Evolutionary conservation across 1,284 basidiomycete species (phyloP), one percentile per base, ranked within the genome.

Genomic region (Leccinum fuscescens): DNA sequence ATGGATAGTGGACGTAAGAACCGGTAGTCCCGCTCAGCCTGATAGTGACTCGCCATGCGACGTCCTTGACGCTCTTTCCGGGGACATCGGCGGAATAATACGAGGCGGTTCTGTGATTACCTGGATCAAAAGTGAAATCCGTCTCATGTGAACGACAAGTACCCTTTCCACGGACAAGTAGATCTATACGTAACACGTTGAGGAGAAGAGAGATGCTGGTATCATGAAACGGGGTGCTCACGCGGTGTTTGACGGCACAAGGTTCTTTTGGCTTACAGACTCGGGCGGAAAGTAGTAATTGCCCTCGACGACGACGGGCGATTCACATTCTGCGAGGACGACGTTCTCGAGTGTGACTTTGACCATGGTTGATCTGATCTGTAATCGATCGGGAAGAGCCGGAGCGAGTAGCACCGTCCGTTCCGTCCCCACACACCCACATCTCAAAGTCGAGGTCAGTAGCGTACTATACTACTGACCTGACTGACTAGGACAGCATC

Each of bases 241-340:
- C 81, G 74, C 78, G 0, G 85, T 88, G 44, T 72, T 65, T 1
- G 88, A 88, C 11, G 8, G 24, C 75, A 67, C 7, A 63, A 77
- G 77, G 7, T 77, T 60, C 1, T 72, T 70, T 33, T 68, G 76
- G 44, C 78, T 77, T 20, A 89, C 75, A 6, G 80, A 75, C 4
- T 76, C 69, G 0, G 83, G 82, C 4, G 88, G 86, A 68, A 89
- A 89, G 72, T 90, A 89, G 64, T 88, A 83, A 65, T 86, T 89
- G 7, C 79, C 80, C 67, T 89, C 87, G 55, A 89, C 78, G 5
- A 81, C 69, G 52, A 83, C 71, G 0, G 86, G 86, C 0, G 77
- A 72, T 61, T 78, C 73, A 8, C 80, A 81, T 53, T 88, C 80
- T 8, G 86, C 86, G 64, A 92, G 77, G 42, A 82, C 74, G 22